Evolutionary conservation across 1,284 basidiomycete species (phyloP).

Genomic region (Trametes versicolor): DNA sequence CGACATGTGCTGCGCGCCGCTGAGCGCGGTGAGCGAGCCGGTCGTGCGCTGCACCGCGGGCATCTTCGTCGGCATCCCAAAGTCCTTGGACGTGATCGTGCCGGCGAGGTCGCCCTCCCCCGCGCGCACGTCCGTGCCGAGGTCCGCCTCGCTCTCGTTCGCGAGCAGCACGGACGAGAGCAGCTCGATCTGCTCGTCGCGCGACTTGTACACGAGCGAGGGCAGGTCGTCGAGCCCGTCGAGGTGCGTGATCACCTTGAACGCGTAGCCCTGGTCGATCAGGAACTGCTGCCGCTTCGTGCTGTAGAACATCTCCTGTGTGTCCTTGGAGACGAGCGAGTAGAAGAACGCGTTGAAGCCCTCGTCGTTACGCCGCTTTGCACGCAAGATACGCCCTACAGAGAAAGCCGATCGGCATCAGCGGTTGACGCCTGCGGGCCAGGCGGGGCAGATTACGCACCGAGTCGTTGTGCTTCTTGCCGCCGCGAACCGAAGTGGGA

Average conservation of each 20-base stretch:
- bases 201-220: constrained; percentile 91
- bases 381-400: constrained; percentile 91
- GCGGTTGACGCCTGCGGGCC: too few species aligned
- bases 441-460: constrained; percentile 56
- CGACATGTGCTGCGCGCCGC: constrained; percentile 90
- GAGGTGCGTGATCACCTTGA: constrained; percentile 99
- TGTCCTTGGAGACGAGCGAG: constrained; percentile 98
- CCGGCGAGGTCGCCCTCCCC: constrained; percentile 83
- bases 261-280: constrained; percentile 98
- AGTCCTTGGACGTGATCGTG: constrained; percentile 82
- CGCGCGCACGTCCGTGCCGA: constrained; percentile 84
- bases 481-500: constrained; percentile 98
- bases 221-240: constrained; percentile 91
- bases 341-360: constrained; percentile 99
- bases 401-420: neutral
- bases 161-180: constrained; percentile 92
- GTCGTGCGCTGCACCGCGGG: constrained; percentile 84
- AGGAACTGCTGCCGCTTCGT: constrained; percentile 99
- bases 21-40: constrained; percentile 86
- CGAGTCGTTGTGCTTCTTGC: constrained; percentile 97
- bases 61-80: constrained; percentile 65
- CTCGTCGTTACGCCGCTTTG: constrained; percentile 98
- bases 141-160: constrained; percentile 91
- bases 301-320: constrained; percentile 99
- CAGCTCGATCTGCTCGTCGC: constrained; percentile 95